Evolutionary conservation across 257 asterid species (phyloP).

Genomic region (Hygrophila difformis): DNA sequence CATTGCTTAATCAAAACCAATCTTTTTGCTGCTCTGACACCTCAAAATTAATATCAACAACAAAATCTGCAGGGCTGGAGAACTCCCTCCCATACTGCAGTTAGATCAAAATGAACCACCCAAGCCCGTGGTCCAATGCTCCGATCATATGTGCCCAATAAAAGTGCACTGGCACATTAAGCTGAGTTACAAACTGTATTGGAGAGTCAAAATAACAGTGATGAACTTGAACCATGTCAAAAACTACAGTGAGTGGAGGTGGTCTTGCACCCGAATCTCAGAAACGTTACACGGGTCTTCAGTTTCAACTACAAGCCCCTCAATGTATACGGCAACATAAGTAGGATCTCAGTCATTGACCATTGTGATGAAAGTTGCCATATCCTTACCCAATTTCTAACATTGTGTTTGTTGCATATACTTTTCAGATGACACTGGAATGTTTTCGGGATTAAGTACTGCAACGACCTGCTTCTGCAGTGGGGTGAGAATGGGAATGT

Average conservation of each 20-base stretch:
- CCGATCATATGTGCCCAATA: conserved; percentile 72
- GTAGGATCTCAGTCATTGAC: conserved; percentile 21
- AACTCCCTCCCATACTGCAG: conserved; percentile 35
- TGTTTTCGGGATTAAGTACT: conserved; percentile 56
- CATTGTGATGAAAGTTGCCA: not conserved
- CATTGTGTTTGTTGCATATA: not conserved
- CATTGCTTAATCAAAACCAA: not conserved
- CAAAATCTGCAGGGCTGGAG: conserved; percentile 27
- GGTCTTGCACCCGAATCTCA: conserved; percentile 64
- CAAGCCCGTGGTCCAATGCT: conserved; percentile 39
- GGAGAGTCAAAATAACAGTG: conserved; percentile 77
- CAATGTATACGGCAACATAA: conserved; percentile 40
- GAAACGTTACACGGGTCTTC: conserved; percentile 48
- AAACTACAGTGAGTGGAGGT: conserved; percentile 75
- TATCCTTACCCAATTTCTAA: not conserved
- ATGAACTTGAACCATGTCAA: conserved; percentile 40
- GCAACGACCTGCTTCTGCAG: conserved; percentile 68
- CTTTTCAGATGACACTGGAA: conserved; percentile 57
- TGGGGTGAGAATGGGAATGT: conserved; percentile 60
- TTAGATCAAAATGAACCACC: conserved; percentile 29
- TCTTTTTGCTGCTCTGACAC: not conserved
- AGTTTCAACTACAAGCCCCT: conserved; percentile 81
- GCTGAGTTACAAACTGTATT: conserved; percentile 48
- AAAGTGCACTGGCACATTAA: conserved; percentile 77
- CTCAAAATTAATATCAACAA: not conserved